Base-by-base conservation (phyloP, 768 basidiomycete species). In the Amanita polypyramis region DNA sequence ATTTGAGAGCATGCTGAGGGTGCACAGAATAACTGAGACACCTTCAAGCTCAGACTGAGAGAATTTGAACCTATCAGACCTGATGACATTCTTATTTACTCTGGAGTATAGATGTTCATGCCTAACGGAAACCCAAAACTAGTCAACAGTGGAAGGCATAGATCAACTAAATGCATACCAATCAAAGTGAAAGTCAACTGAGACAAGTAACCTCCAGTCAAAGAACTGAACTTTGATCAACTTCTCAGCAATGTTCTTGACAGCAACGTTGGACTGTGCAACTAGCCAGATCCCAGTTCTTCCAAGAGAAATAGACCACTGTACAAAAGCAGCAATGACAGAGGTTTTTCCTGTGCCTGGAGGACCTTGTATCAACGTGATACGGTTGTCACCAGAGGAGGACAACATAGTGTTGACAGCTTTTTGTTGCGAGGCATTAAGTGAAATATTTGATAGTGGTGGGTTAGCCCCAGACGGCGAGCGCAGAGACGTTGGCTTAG, bases 221-320 rank as follows among this genome's bases (percentile, higher is more conserved):
- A 54, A 37, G 50, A 86, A 76, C 0, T 65, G 70, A 57, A 74
- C 66, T 6, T 70, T 62, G n/a, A 68, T 62, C 14, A 92, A 65
- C 65, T 88, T 87, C 57, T 86, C 83, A 45, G 85, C 88, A 65
- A 92, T 90, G 54, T 92, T 91, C 62, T 88, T 90, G 17, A 91
- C 89, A 40, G 86, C 89, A 42, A 91, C 78, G 68, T 92, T 92
- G 14, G 83, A 85, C 57, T 92, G 85, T 29, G 89, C 85, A 57
- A 88, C 68, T 4, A 92, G 75, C 84, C 86, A 92, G 10, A 89
- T 78, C 0, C 83, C 79, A 52, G 59, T 54, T 15, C 62, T 57
- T 0, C 66, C 67, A 40, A 56, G 56, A 21, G 60, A 53, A 19
- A 74, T 56, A 33, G 78, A 73, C 53, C 65, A 64, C 17, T 71